phyloP scores from a whole-genome alignment of 768 basidiomycete species.

The Glaciozyma martinii region DNA sequence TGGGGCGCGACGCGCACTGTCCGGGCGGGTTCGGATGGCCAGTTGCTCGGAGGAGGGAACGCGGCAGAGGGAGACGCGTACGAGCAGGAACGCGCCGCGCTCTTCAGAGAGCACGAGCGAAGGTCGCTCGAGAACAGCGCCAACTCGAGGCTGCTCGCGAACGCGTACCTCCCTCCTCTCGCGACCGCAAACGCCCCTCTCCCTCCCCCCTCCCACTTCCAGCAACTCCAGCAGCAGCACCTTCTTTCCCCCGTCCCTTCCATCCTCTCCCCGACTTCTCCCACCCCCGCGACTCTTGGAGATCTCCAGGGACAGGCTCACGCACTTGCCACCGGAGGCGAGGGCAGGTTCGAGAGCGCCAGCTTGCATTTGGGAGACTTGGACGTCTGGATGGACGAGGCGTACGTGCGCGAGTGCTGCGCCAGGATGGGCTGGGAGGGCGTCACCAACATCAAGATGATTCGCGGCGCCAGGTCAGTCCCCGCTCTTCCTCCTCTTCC shows the following conservation, averaged over 20 bases:
- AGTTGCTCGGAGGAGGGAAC: not conserved
- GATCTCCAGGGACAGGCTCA: not conserved
- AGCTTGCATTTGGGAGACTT: constrained; percentile 56
- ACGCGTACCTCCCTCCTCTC: constrained; percentile 4
- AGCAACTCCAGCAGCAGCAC: constrained; percentile 3
- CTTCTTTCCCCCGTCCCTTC: not conserved
- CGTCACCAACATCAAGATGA: constrained; percentile 51
- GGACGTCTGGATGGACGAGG: constrained; percentile 96
- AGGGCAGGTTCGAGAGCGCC: constrained; percentile 5
- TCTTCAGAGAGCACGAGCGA: constrained; percentile 28
- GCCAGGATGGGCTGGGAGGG: constrained; percentile 73
- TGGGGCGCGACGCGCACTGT: constrained; percentile 8
- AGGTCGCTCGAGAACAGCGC: constrained; percentile 19
- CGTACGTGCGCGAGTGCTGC: constrained; percentile 83
- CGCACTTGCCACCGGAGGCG: constrained; percentile 8
- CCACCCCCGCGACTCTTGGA: not conserved
- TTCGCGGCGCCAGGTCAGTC: constrained; percentile 49
- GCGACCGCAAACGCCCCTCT: not conserved
- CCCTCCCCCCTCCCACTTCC: not conserved
- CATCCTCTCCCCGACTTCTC: not conserved
- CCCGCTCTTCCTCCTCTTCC: not conserved
- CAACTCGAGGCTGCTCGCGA: constrained; percentile 12
- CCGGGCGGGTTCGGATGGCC: constrained; percentile 9
- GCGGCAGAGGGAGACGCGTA: constrained; percentile 10
- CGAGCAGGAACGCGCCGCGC: constrained; percentile 15